Percentiles rank a stretch among this genome's conserved stretches.
Conservation (phyloP, 768 basidiomycete genomes). For the Leccinum subtestaceum region DNA sequence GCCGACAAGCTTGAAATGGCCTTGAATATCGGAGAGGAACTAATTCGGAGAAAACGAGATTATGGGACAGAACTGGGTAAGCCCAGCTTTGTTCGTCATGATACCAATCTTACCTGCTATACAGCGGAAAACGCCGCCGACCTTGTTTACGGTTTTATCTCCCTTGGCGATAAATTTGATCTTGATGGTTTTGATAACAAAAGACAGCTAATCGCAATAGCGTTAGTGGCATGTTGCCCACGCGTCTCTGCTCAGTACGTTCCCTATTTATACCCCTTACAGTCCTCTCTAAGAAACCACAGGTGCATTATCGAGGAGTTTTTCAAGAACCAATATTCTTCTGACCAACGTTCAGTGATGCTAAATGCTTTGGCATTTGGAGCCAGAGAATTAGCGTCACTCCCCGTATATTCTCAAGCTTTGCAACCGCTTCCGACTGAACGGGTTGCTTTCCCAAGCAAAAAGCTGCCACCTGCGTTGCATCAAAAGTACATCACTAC, state of each 20-base stretch:
- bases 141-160: conserved; percentile 68
- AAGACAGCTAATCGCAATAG: conserved; percentile 73
- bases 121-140: conserved; percentile 90
- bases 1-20: conserved; percentile 81
- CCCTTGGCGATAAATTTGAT: conserved; percentile 83
- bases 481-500: conserved; percentile 65
- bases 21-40: conserved; percentile 70
- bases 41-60: conserved; percentile 78
- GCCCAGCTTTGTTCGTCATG: not conserved
- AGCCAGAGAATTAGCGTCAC: conserved; percentile 74
- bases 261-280: not conserved
- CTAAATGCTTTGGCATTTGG: conserved; percentile 85
- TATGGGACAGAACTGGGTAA: conserved; percentile 89
- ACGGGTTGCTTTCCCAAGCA: conserved; percentile 71
- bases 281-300: conserved; percentile 8
- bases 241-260: conserved; percentile 76
- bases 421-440: conserved; percentile 32
- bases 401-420: conserved; percentile 30
- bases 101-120: not conserved
- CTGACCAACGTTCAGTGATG: conserved; percentile 78
- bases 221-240: conserved; percentile 80
- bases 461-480: conserved; percentile 64
- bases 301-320: conserved; percentile 89
- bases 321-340: conserved; percentile 91
- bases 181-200: conserved; percentile 72